Evolutionary conservation across 176 grass and related monocot species (phyloP), one percentile per base, ranked within the genome.

Genomic region (Guadua angustifolia): DNA sequence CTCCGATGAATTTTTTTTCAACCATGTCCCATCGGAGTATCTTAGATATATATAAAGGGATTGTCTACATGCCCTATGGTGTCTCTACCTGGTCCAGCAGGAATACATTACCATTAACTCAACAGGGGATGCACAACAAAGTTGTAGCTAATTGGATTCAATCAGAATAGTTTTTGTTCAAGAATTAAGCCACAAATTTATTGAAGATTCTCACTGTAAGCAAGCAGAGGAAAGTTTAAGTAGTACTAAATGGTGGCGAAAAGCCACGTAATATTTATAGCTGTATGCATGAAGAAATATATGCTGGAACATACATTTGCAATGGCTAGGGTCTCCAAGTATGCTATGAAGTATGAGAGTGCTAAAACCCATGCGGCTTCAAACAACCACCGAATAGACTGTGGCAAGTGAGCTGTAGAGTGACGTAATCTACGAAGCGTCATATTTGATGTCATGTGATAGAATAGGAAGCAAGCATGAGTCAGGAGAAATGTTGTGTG

Each of bases 401-500:
- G 88, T 80, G 95, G 95, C 25, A 90, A 82, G 44, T 90, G 61
- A 49, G 91, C 70, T 90, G 88, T 79, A 45, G 84, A 88, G 60
- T 91, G 79, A 11, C 82, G 86, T 42, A 98, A 82, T 90, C 91
- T 93, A 46, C 95, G 89, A 38, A 95, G 90, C 32, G 91, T 95
- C 85, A 98, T 95, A 87, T 95, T 98, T 79, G 95, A 95, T 75
- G 84, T 66, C 88, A 93, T 89, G 74, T 98, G 95, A 79, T 98
- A 98, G 77, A 98, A 92, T 71, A 95, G 70, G 80, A 98, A 98
- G 84, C 95, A 98, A 46, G 89, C 82, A 76, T 95, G 95, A 32
- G 91, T 95, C 66, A 98, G 76, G 29, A 98, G 45, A 92, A 98
- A 98, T 17, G 91, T 98, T 12, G 85, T 83, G 77, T 98, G 92